Evolutionary conservation across 257 asterid species (phyloP).

Genomic region (Solanum corneliomulleri): DNA sequence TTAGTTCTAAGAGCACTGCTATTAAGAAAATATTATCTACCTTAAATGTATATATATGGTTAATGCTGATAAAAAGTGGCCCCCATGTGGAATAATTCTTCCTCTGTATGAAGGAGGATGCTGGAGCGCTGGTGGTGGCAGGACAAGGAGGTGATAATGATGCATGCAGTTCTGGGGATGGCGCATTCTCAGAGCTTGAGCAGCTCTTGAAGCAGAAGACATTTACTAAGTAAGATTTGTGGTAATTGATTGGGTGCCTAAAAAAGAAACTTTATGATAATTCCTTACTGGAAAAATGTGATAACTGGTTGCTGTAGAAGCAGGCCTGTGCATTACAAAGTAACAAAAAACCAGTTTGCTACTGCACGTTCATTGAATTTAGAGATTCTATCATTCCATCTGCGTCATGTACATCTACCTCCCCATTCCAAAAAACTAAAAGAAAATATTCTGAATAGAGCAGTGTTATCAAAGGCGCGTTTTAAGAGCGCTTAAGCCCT

Average conservation of each 20-base stretch:
- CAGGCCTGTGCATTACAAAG: background rate
- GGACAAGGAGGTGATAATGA: constrained; percentile 23
- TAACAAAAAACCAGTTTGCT: background rate
- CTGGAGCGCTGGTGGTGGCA: constrained; percentile 21
- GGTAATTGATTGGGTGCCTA: background rate
- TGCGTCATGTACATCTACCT: background rate
- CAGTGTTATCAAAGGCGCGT: no score
- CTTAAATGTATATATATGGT: background rate
- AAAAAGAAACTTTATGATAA: background rate
- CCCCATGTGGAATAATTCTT: background rate
- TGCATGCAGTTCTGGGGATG: constrained; percentile 12
- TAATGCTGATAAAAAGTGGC: background rate
- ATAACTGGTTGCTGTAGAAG: background rate
- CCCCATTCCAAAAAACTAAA: background rate
- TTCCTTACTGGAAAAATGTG: background rate
- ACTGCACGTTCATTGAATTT: background rate
- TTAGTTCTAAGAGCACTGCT: background rate
- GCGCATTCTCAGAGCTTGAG: constrained; percentile 59
- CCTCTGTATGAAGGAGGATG: constrained; percentile 21
- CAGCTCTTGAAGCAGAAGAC: constrained; percentile 58
- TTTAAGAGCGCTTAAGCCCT: no score
- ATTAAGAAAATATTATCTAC: background rate
- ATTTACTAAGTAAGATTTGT: constrained; percentile 48
- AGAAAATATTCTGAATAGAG: background rate
- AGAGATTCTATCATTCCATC: background rate